A percentile compares a stretch with the other conserved stretches of the same genome.
Evolutionary conservation across 1,284 basidiomycete genomes (phyloP).

Genomic region (Chalciporus sp.): DNA sequence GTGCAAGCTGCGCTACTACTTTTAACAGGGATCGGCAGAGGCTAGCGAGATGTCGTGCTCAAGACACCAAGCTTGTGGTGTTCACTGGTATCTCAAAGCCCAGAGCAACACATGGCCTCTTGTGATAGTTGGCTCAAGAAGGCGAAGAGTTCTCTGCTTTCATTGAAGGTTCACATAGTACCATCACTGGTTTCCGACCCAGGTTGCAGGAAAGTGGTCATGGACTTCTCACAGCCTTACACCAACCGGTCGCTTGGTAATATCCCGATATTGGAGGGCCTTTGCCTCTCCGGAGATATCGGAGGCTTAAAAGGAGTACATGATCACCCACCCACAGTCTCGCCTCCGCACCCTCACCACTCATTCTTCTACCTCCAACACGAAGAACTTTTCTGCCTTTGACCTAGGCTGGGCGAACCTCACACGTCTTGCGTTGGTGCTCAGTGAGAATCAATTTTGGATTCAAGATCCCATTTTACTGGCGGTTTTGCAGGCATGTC

Average conservation of each 20-base stretch:
- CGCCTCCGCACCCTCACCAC: conserved; percentile 15
- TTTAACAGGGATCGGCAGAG: conserved; percentile 18
- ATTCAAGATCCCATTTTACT: conserved; percentile 5
- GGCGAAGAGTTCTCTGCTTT: neutral
- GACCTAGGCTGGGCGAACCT: conserved; percentile 19
- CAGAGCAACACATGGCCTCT: too few relatives aligned
- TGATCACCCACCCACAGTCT: conserved; percentile 7
- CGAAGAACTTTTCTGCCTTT: conserved; percentile 3
- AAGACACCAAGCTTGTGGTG: conserved; percentile 25
- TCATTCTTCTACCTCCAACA: neutral
- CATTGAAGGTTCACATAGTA: conserved; percentile 18
- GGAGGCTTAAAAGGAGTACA: neutral
- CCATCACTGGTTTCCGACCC: conserved; percentile 11
- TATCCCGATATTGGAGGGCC: conserved; percentile 19
- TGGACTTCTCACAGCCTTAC: conserved; percentile 22
- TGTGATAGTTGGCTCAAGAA: neutral
- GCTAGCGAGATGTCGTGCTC: conserved; percentile 25
- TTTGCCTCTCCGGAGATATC: conserved; percentile 20
- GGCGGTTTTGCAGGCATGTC: conserved; percentile 16
- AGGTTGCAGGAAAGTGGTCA: conserved; percentile 21
- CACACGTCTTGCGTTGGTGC: conserved; percentile 8
- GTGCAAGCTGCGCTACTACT: conserved; percentile 23
- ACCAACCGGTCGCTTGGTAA: conserved; percentile 19
- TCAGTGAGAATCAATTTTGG: neutral
- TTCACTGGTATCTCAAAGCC: conserved; percentile 9